phyloP scores from a whole-genome alignment of 768 basidiomycete genomes.

The Mycena metata region DNA sequence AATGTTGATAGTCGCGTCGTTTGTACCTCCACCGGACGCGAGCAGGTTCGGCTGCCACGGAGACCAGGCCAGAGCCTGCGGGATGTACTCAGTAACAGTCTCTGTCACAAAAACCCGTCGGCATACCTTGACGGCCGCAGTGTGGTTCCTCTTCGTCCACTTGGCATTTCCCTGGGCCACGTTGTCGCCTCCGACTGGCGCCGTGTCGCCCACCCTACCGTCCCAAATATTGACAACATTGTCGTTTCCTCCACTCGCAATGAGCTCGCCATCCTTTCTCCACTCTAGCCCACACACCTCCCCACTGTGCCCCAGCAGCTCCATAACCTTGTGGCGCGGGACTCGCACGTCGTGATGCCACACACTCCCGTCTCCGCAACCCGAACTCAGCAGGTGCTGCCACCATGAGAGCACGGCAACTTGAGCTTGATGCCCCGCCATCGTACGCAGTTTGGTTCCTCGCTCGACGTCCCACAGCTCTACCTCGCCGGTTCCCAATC shows the following conservation, averaged over 20 bases:
- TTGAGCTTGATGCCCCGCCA: conserved; percentile 89
- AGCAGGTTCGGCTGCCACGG: conserved; percentile 95
- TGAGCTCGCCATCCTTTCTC: conserved; percentile 87
- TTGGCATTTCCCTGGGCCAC: conserved; percentile 75
- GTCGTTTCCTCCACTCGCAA: conserved; percentile 97
- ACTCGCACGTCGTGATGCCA: conserved; percentile 97
- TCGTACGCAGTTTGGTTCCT: conserved; percentile 86
- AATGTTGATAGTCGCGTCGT: conserved; percentile 90
- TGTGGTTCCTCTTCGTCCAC: conserved; percentile 93
- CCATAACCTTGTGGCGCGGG: conserved; percentile 89
- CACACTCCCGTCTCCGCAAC: conserved; percentile 94
- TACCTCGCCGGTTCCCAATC: conserved; percentile 84
- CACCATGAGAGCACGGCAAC: conserved; percentile 91
- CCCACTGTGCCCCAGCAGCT: conserved; percentile 89
- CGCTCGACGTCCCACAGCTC: conserved; percentile 96
- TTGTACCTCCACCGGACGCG: conserved; percentile 95
- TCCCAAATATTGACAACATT: conserved; percentile 99
- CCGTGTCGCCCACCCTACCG: conserved; percentile 74
- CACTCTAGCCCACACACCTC: conserved; percentile 96
- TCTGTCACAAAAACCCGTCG: neutral
- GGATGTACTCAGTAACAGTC: conserved; percentile 9
- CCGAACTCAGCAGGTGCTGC: conserved; percentile 86
- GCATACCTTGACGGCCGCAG: conserved; percentile 83
- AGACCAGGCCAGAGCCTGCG: conserved; percentile 95
- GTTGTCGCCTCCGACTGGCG: conserved; percentile 44